Percentiles rank a stretch among this genome's conserved stretches.
Conservation (phyloP, 169 alveolate genomes). For the Miamiensis avidus region DNA sequence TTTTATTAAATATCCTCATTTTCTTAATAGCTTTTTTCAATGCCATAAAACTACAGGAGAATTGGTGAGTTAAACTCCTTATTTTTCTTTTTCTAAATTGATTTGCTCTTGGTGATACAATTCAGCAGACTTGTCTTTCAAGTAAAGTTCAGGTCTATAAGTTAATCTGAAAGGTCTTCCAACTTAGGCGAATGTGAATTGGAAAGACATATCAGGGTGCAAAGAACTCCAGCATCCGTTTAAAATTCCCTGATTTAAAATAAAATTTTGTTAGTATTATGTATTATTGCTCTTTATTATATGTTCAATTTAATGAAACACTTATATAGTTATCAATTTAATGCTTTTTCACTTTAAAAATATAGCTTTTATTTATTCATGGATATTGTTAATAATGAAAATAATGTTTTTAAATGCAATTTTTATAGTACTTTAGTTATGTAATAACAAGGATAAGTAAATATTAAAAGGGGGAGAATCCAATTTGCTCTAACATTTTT, state of each 20-base stretch:
- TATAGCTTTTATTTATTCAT: not conserved
- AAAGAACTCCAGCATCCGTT: slow-evolving; percentile 19
- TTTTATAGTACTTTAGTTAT: slow-evolving; percentile 5
- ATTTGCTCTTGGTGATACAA: slow-evolving; percentile 9
- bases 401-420: not conserved
- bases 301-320: not conserved
- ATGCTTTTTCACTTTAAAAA: not conserved
- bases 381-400: not conserved
- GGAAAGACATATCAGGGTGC: not conserved
- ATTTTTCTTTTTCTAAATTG: slow-evolving; percentile 5
- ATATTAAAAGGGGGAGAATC: slow-evolving; percentile 10
- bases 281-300: not conserved
- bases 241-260: slow-evolving; percentile 15
- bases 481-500: slow-evolving; percentile 9
- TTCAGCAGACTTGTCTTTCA: slow-evolving; percentile 18
- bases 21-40: too few relatives aligned
- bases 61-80: slow-evolving; percentile 11
- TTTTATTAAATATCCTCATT: too few relatives aligned
- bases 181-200: slow-evolving; percentile 4
- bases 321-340: not conserved
- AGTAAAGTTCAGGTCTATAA: slow-evolving; percentile 30
- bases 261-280: not conserved
- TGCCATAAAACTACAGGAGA: slow-evolving; percentile 33
- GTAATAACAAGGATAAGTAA: slow-evolving; percentile 6
- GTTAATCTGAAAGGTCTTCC: slow-evolving; percentile 25